Conservation (phyloP, 2,329 filamentous ascomycete species). For the Pseudopithomyces maydicus region DNA sequence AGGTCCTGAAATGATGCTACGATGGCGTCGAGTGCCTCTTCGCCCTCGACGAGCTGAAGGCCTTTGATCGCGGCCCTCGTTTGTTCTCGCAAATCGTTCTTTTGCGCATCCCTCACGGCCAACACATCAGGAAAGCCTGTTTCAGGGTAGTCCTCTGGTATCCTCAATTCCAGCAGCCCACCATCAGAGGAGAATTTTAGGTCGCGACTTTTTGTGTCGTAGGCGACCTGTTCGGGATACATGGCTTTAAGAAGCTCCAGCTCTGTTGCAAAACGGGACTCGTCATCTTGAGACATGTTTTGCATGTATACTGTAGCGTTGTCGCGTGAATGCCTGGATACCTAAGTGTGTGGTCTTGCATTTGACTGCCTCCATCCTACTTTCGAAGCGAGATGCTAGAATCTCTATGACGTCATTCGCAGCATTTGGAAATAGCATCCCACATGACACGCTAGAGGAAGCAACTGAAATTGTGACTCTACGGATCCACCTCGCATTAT, state of each 20-base stretch:
- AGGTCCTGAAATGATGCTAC: constrained; percentile 46
- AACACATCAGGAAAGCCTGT: constrained; percentile 45
- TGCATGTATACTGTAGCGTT: not conserved
- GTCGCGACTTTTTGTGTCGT: constrained; percentile 40
- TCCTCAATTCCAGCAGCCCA: constrained; percentile 41
- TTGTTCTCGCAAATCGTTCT: constrained; percentile 43
- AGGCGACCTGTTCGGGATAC: constrained; percentile 49
- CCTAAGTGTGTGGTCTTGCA: not conserved
- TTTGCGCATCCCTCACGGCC: constrained; percentile 40
- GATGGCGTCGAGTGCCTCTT: constrained; percentile 51
- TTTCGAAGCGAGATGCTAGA: not conserved
- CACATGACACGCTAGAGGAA: too few relatives aligned
- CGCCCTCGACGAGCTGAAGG: constrained; percentile 39
- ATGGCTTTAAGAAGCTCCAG: constrained; percentile 51
- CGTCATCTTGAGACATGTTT: not conserved
- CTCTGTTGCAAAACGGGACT: constrained; percentile 28
- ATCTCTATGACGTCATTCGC: not conserved
- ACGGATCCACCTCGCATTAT: too few relatives aligned
- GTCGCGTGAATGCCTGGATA: not conserved
- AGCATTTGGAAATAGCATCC: not conserved
- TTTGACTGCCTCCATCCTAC: not conserved
- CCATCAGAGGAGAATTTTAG: constrained; percentile 40
- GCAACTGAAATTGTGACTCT: too few relatives aligned
- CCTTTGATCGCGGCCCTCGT: constrained; percentile 34
- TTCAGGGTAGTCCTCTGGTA: constrained; percentile 48